Conservation (phyloP, 2,329 filamentous ascomycete species). For the Claviceps pusilla region DNA sequence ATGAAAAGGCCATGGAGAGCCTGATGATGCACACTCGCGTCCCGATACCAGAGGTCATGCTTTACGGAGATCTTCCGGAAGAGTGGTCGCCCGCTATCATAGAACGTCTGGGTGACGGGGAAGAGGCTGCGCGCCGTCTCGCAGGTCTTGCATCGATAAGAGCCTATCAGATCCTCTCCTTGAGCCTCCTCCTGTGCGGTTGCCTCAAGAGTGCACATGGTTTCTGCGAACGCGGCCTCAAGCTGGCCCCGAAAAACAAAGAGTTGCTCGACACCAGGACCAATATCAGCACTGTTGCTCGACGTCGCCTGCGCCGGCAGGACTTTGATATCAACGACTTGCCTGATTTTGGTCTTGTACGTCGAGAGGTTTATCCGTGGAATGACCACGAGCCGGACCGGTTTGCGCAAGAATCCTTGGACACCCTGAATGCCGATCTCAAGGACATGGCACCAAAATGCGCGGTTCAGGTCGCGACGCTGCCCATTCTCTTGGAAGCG, state of each 20-base stretch:
- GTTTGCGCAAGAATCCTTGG: conserved; percentile 52
- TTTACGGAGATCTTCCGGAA: conserved; percentile 26
- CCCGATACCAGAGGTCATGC: conserved; percentile 29
- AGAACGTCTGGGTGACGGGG: conserved; percentile 19
- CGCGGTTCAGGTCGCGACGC: conserved; percentile 57
- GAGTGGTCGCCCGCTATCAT: conserved; percentile 19
- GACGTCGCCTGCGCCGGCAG: conserved; percentile 30
- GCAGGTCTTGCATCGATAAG: conserved; percentile 36
- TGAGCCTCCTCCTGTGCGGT: conserved; percentile 47
- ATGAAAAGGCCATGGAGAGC: conserved; percentile 47
- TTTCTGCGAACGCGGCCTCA: conserved; percentile 49
- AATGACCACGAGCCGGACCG: conserved; percentile 55
- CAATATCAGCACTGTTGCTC: conserved; percentile 38
- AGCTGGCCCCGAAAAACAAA: conserved; percentile 36
- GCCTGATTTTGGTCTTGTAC: conserved; percentile 55
- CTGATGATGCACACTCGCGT: conserved; percentile 23
- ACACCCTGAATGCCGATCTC: conserved; percentile 57
- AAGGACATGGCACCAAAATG: conserved; percentile 61
- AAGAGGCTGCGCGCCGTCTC: conserved; percentile 24
- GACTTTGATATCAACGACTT: conserved; percentile 38
- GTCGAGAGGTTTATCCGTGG: conserved; percentile 57
- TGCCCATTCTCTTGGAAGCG: conserved; percentile 54
- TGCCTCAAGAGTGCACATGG: conserved; percentile 52
- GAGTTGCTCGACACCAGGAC: conserved; percentile 39
- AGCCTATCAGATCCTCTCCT: conserved; percentile 43